Evolutionary conservation across 163 green algal species (phyloP).

Genomic region (Chlamydomonas reinhardtii): DNA sequence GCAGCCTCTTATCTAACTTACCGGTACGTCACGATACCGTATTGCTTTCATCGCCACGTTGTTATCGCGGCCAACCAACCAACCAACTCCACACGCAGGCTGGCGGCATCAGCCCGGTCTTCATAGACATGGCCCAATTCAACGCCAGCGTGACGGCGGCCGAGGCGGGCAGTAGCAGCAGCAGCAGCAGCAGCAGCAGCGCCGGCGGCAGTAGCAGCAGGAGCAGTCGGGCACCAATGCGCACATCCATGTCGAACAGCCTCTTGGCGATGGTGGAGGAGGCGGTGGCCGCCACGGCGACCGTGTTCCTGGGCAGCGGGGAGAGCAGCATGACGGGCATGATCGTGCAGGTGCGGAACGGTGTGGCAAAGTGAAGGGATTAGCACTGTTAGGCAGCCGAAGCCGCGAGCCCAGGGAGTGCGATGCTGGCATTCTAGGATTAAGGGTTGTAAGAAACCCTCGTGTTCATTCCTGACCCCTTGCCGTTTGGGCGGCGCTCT

Average conservation of each 20-base stretch:
- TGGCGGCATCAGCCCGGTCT: constrained; percentile 5
- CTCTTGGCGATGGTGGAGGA: constrained; percentile 38
- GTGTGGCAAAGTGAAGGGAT: background rate
- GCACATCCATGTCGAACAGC: background rate
- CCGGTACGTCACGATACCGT: too few relatives aligned
- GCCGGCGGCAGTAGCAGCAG: too few relatives aligned
- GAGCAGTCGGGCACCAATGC: background rate
- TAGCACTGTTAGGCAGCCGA: too few relatives aligned
- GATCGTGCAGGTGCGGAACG: constrained; percentile 20
- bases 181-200: too few relatives aligned
- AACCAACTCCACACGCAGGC: background rate
- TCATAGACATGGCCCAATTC: constrained; percentile 16
- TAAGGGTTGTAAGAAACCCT: too few relatives aligned
- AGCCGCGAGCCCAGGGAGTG: too few relatives aligned
- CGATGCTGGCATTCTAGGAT: too few relatives aligned
- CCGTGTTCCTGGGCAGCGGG: constrained; percentile 13
- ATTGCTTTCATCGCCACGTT: too few relatives aligned
- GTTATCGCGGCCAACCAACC: too few relatives aligned
- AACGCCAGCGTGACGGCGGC: background rate
- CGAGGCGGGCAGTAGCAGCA: too few relatives aligned
- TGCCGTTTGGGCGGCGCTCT: too few relatives aligned
- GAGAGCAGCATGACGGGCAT: constrained; percentile 49
- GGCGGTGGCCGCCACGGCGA: constrained; percentile 12
- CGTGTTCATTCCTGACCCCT: background rate
- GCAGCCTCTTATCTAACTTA: too few relatives aligned